Conservation (phyloP, 192 early-diverging fungal species). For the Polychytrium aggregatum region DNA sequence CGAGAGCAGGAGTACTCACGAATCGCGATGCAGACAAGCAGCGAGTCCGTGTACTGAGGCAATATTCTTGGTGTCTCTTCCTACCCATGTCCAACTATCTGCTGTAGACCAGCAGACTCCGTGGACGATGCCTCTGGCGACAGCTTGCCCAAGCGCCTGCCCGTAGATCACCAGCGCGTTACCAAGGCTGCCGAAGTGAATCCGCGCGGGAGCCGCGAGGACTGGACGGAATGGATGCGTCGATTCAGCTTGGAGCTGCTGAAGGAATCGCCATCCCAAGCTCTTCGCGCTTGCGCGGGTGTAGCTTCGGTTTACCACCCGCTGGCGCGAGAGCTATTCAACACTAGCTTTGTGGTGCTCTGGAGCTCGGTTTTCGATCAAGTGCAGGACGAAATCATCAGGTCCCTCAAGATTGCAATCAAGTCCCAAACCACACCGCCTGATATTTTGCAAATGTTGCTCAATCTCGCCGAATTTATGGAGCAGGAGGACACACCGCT, state of each 20-base stretch:
- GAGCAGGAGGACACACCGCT: slow-evolving; percentile 93
- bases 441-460: slow-evolving; percentile 79
- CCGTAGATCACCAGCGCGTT: slow-evolving; percentile 75
- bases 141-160: slow-evolving; percentile 52
- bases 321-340: slow-evolving; percentile 83
- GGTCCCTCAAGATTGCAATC: slow-evolving; percentile 69
- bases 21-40: too few species aligned
- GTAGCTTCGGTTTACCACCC: slow-evolving; percentile 71
- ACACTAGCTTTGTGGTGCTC: slow-evolving; percentile 93
- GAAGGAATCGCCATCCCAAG: slow-evolving; percentile 92
- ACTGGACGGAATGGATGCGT: slow-evolving; percentile 94
- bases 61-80: slow-evolving; percentile 7
- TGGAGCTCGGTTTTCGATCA: slow-evolving; percentile 86
- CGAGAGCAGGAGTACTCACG: too few species aligned
- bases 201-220: slow-evolving; percentile 77
- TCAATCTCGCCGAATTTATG: slow-evolving; percentile 97
- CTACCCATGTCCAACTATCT: background rate
- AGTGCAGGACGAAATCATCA: slow-evolving; percentile 80
- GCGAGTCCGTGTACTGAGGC: too few species aligned
- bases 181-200: slow-evolving; percentile 81
- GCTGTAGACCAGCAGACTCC: slow-evolving; percentile 15
- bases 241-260: slow-evolving; percentile 82
- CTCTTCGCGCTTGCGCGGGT: slow-evolving; percentile 78
- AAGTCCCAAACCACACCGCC: slow-evolving; percentile 74
- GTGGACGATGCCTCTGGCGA: slow-evolving; percentile 26